These are phyloP conservation scores for Trichaptum fuscoviolaceum DNA, from an alignment of 768 basidiomycete species.

Conservation along the genomic window DNA sequence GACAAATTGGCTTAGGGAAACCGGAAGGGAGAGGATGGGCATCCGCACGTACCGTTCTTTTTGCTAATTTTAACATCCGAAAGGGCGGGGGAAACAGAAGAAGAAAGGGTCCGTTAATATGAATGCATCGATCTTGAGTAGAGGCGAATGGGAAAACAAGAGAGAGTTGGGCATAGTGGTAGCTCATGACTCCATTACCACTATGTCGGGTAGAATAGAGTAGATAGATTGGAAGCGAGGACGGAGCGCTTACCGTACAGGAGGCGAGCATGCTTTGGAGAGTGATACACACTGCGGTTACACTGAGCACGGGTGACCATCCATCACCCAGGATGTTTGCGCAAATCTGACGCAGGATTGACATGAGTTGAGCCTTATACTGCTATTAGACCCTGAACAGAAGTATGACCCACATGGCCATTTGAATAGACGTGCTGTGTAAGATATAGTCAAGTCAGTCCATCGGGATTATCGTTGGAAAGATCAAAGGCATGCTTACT, in stretches of 20 bases:
- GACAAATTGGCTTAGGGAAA: conserved; percentile 7
- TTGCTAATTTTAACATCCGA: conserved; percentile 27
- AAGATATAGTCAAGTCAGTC: conserved; percentile 5
- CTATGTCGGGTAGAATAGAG: background rate
- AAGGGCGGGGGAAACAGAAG: background rate
- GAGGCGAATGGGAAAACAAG: conserved; percentile 1
- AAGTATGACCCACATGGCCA: conserved; percentile 56
- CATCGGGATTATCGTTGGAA: background rate
- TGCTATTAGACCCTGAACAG: background rate
- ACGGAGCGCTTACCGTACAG: conserved; percentile 63
- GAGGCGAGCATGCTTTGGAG: conserved; percentile 91
- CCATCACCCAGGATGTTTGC: conserved; percentile 86
- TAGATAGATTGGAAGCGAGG: background rate
- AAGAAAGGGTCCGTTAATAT: background rate
- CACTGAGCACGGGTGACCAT: conserved; percentile 87
- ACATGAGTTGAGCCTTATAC: background rate
- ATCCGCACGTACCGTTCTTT: conserved; percentile 55
- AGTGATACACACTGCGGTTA: conserved; percentile 76
- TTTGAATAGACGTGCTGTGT: conserved; percentile 81
- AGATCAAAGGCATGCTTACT: conserved; percentile 36
- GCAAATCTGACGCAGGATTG: conserved; percentile 55
- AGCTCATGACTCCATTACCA: background rate
- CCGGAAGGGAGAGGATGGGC: conserved; percentile 1
- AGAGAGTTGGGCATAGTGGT: background rate
- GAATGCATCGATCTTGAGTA: background rate